These are phyloP conservation scores for Sporothrix pallida DNA, from an alignment of 2,329 filamentous ascomycete genomes.

Conservation along the genomic window DNA sequence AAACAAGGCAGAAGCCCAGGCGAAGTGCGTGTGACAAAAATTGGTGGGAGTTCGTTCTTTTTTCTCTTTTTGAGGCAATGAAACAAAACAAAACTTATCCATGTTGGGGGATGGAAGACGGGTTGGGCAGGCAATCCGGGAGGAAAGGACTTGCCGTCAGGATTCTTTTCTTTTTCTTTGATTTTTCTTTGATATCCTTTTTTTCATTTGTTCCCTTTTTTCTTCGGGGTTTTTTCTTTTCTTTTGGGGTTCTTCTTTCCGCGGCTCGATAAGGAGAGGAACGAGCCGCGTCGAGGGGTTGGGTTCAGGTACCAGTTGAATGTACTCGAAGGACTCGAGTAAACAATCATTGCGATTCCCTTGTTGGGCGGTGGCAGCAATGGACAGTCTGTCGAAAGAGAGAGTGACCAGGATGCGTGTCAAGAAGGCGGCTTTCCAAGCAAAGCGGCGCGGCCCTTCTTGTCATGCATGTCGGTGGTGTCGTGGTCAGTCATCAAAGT, in stretches of 20 bases:
- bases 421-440: slow-evolving; percentile 12
- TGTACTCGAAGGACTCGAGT: too few relatives aligned
- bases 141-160: slow-evolving; percentile 19
- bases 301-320: not conserved
- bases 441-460: slow-evolving; percentile 23
- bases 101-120: not conserved
- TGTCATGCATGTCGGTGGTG: not conserved
- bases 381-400: not conserved
- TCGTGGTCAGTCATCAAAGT: slow-evolving; percentile 13
- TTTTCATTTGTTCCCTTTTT: slow-evolving; percentile 13
- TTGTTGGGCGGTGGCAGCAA: slow-evolving; percentile 6
- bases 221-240: not conserved
- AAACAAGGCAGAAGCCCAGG: not conserved
- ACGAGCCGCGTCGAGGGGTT: slow-evolving; percentile 20
- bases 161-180: not conserved
- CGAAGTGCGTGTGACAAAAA: slow-evolving; percentile 23
- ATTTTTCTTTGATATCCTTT: slow-evolving; percentile 22
- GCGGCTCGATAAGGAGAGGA: slow-evolving; percentile 34
- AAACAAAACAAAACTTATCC: slow-evolving; percentile 40
- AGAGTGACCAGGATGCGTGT: not conserved
- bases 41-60: slow-evolving; percentile 12
- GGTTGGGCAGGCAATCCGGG: slow-evolving; percentile 18
- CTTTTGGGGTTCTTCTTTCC: slow-evolving; percentile 21
- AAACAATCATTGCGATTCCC: slow-evolving; percentile 2
- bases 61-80: slow-evolving; percentile 23